These are phyloP conservation scores for Coemansia sp. DNA, from an alignment of 192 early-diverging fungal species.

Conservation along the genomic window DNA sequence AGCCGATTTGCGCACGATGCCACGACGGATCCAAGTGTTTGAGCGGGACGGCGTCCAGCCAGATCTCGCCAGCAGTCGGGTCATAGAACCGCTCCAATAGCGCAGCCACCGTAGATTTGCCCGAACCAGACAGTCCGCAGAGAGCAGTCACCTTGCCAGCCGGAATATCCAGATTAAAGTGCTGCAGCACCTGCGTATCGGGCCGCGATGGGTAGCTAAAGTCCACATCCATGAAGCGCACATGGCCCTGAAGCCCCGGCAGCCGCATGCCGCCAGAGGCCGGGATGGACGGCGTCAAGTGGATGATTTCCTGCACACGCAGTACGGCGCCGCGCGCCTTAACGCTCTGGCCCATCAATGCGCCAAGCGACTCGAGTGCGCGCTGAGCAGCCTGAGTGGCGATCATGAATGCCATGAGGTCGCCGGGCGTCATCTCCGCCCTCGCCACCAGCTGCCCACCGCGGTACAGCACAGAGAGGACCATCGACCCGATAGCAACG, in stretches of 20 bases:
- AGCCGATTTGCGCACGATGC: constrained; percentile 71
- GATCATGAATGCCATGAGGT: constrained; percentile 66
- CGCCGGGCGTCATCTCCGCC: constrained; percentile 61
- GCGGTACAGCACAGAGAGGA: constrained; percentile 61
- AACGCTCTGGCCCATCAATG: constrained; percentile 63
- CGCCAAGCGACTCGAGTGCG: constrained; percentile 63
- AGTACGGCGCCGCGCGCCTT: constrained; percentile 58
- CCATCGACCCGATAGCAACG: constrained; percentile 60
- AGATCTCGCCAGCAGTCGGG: constrained; percentile 63
- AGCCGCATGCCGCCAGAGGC: constrained; percentile 44
- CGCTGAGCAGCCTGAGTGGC: constrained; percentile 66
- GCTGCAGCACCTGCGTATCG: constrained; percentile 33
- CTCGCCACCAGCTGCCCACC: constrained; percentile 51
- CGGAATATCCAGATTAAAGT: constrained; percentile 54
- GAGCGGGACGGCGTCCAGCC: constrained; percentile 66
- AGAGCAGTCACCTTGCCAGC: constrained; percentile 54
- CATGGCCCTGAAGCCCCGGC: constrained; percentile 48
- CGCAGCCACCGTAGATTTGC: constrained; percentile 75
- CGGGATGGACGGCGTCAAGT: constrained; percentile 50
- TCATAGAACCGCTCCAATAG: constrained; percentile 82
- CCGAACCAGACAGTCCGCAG: constrained; percentile 59
- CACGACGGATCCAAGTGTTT: constrained; percentile 62
- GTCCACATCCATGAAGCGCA: constrained; percentile 58
- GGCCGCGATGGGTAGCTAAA: constrained; percentile 59
- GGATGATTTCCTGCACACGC: constrained; percentile 61